Percentiles rank a stretch among this genome's conserved stretches.
Conservation (phyloP, 148 eudicot species). For the Cornus controversa region DNA sequence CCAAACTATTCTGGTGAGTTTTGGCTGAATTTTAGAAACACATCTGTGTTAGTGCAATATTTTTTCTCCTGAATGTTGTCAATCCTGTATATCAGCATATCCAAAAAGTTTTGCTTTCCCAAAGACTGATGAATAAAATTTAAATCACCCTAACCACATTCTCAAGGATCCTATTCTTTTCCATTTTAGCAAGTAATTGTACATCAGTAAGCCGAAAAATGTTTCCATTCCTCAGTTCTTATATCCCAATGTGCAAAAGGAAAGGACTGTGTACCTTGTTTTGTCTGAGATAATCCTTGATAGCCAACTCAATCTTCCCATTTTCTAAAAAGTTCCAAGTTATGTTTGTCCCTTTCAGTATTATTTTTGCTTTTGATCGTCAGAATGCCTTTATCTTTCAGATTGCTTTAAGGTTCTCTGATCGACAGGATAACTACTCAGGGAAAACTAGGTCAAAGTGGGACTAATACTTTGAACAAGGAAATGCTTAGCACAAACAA, state of each 20-base stretch:
- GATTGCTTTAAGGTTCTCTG: conserved; percentile 8
- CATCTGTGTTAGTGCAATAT: neutral
- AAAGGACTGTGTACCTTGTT: neutral
- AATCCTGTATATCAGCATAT: conserved; percentile 1
- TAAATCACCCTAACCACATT: neutral
- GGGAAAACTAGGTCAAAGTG: conserved; percentile 27
- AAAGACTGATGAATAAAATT: neutral
- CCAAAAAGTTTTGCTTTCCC: neutral
- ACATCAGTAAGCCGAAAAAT: neutral
- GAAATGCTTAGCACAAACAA: conserved; percentile 51
- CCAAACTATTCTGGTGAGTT: conserved; percentile 42
- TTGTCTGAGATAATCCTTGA: conserved; percentile 4
- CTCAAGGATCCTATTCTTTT: neutral
- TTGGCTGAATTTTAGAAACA: conserved; percentile 6
- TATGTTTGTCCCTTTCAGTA: neutral
- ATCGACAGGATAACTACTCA: conserved; percentile 36
- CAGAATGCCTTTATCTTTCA: conserved; percentile 2
- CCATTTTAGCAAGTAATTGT: neutral
- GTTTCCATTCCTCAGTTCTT: neutral
- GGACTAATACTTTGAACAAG: conserved; percentile 35
- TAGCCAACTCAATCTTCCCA: neutral
- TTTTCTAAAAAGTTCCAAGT: neutral
- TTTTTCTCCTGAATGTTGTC: conserved; percentile 2
- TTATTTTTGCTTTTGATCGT: neutral
- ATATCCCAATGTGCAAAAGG: neutral